Evolutionary conservation across 2,329 filamentous ascomycete genomes (phyloP).

Genomic region (Microascus cirrosus): DNA sequence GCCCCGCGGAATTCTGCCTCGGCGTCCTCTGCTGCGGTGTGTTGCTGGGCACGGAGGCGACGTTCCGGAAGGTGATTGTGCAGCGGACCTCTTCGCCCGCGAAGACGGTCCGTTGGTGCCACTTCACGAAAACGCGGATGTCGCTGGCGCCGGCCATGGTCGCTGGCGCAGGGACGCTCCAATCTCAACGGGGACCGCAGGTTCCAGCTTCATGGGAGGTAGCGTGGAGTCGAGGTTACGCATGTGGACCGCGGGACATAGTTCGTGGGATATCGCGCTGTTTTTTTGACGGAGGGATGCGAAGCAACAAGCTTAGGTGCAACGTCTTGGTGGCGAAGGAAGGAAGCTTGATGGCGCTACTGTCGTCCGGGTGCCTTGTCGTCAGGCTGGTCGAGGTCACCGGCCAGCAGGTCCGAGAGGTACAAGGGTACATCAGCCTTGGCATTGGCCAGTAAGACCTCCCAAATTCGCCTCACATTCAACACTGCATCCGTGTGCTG

Average conservation of each 20-base stretch:
- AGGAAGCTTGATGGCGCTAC: background rate
- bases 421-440: background rate
- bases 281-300: background rate
- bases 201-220: background rate
- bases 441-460: background rate
- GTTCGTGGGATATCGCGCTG: background rate
- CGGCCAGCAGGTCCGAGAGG: background rate
- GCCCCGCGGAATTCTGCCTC: conserved; percentile 6
- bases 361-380: background rate
- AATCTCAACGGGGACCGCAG: background rate
- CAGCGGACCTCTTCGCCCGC: conserved; percentile 93
- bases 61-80: conserved; percentile 92
- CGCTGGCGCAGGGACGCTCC: background rate
- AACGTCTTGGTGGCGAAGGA: background rate
- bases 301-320: background rate
- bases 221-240: background rate
- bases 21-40: conserved; percentile 13
- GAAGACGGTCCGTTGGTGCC: conserved; percentile 90
- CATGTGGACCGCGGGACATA: background rate
- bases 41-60: conserved; percentile 33
- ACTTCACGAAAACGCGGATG: conserved; percentile 91
- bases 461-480: background rate
- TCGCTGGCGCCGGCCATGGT: conserved; percentile 34
- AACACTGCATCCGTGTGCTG: too few relatives aligned
- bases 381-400: background rate